phyloP scores from a whole-genome alignment of 305 asterid species.

The Lippia alba region DNA sequence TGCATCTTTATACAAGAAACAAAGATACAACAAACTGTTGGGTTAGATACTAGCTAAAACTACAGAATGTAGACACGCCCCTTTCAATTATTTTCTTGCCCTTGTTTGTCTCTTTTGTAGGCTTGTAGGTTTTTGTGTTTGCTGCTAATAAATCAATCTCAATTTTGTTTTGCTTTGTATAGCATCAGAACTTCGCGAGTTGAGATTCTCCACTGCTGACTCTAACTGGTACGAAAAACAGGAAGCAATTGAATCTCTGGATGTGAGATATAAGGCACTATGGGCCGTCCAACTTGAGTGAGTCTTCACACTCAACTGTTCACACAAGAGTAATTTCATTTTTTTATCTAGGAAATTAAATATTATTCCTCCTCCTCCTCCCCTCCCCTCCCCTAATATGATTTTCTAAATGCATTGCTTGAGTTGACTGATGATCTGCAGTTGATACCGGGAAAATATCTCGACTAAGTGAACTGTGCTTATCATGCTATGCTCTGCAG shows the following conservation, averaged over 20 bases:
- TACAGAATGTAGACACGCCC: not conserved
- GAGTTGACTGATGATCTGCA: not conserved
- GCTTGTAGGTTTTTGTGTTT: conserved; percentile 15
- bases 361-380: no score
- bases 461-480: conserved; percentile 11
- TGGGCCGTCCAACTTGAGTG: conserved; percentile 71
- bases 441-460: conserved; percentile 19
- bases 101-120: conserved; percentile 22
- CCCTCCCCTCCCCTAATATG: not conserved
- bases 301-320: conserved; percentile 45
- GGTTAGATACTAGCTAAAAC: conserved; percentile 14
- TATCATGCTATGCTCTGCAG: not conserved
- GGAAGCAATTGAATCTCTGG: conserved; percentile 78
- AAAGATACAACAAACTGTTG: not conserved
- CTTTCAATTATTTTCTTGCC: conserved; percentile 4
- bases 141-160: conserved; percentile 31
- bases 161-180: conserved; percentile 28
- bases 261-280: conserved; percentile 71
- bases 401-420: conserved; percentile 18
- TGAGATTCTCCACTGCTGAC: conserved; percentile 65
- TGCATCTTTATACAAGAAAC: conserved; percentile 12
- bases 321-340: conserved; percentile 29
- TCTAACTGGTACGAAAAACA: conserved; percentile 65
- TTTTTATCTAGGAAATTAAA: conserved; percentile 8
- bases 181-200: conserved; percentile 60